Evolutionary conservation across 352 stramenopile genomes (phyloP), one percentile per base, ranked within the genome.

Genomic region (Globisporangium uncinulatum): DNA sequence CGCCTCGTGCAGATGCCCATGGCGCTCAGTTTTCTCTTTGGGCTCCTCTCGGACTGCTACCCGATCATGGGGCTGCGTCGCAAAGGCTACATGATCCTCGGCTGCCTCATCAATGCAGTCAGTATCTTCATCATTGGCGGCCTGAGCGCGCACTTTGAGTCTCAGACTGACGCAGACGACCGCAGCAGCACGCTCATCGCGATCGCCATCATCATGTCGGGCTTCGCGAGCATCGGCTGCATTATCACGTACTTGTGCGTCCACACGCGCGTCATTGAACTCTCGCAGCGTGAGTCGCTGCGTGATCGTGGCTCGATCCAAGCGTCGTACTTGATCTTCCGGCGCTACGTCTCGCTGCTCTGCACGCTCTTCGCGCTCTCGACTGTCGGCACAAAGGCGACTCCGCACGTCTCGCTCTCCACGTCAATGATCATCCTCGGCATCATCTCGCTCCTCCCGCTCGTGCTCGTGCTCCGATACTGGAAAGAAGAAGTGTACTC

Each of bases 81-180:
- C 47, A 97, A 97, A 70, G 81, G 84, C 13, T 98, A 97, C 70
- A 96, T 97, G 72, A 84, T 96, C 39, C 56, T 94, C 36, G 92
- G 92, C 6, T 79, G 69, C 46, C 63, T 82, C 61, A 62, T 89
- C 55, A 89, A 86, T 57, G 79, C 65, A 31, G 63, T 79, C n/a
- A 71, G 66, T 21, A 68, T 89, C 43, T 76, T 89, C 32, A 53
- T 68, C 31, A 83, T 91, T 49, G 81, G 70, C 0, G 71, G 59
- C 10, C 54, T 89, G 5, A 87, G 76, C 53, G 69, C 74, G 1
- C 62, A 69, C 52, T 73, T 87, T n/a, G 67, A 78, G 37, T 52
- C 58, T 4, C 65, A 70, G 24, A 42, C 34, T 21, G 44, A 47
- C 15, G 41, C 43, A 14, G 39, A 54, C 21, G 32, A 62, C 13